Percentiles rank a stretch among this genome's conserved stretches.
Evolutionary conservation across 495 filamentous ascomycete genomes (phyloP).

Genomic region (Pseudomonodictys pantanalensis): DNA sequence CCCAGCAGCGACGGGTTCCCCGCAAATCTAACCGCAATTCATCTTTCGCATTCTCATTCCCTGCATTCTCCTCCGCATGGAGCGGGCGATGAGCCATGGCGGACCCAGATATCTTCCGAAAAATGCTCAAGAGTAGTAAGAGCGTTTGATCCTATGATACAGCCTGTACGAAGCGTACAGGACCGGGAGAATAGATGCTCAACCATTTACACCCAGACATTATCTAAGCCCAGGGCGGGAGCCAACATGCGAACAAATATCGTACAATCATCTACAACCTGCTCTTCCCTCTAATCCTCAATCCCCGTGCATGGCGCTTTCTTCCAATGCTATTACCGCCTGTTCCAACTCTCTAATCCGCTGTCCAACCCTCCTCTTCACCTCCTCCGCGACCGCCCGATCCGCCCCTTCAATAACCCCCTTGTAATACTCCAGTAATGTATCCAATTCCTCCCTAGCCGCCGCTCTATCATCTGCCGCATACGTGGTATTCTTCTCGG

Average conservation of each 20-base stretch:
- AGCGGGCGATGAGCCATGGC: too few relatives aligned
- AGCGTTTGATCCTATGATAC: too few relatives aligned
- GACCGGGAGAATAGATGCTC: too few relatives aligned
- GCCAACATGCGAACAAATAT: too few relatives aligned
- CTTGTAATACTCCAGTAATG: conserved; percentile 49
- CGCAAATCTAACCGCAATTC: neutral
- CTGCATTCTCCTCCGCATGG: neutral
- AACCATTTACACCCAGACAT: too few relatives aligned
- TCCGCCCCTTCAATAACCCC: conserved; percentile 40
- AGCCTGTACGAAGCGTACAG: too few relatives aligned
- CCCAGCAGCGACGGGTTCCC: neutral
- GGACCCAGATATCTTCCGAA: too few relatives aligned
- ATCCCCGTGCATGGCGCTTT: conserved; percentile 29
- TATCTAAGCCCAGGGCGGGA: too few relatives aligned
- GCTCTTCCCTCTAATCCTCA: conserved; percentile 2
- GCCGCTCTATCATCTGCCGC: conserved; percentile 53
- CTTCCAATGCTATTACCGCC: conserved; percentile 51
- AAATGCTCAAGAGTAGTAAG: too few relatives aligned
- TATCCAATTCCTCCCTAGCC: conserved; percentile 51
- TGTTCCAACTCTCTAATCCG: conserved; percentile 55
- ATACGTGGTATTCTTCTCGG: conserved; percentile 53
- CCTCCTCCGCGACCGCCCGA: conserved; percentile 45
- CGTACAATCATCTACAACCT: too few relatives aligned
- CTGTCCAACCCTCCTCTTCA: conserved; percentile 50
- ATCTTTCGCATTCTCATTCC: neutral